Evolutionary conservation across 768 basidiomycete species (phyloP).

Genomic region (Leucocoprinus birnbaumii): DNA sequence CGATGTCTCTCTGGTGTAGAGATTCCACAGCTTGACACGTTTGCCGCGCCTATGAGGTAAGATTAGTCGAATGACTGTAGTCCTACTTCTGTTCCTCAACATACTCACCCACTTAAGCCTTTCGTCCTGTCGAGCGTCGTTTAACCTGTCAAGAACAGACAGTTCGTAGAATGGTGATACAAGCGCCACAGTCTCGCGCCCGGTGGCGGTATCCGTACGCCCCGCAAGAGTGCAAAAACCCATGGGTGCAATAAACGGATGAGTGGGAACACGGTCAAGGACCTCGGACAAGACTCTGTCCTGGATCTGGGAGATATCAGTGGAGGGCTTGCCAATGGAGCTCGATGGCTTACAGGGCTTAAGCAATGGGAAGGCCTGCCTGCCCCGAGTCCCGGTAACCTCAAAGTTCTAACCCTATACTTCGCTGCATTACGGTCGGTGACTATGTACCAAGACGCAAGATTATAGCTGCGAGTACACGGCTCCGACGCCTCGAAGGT

Average conservation of each 20-base stretch:
- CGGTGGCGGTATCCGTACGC: not conserved
- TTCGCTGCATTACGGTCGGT: too few species aligned
- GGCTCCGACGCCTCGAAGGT: too few species aligned
- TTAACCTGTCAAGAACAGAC: not conserved
- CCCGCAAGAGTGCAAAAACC: not conserved
- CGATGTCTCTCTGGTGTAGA: not conserved
- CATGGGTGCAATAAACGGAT: too few species aligned
- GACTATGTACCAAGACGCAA: too few species aligned
- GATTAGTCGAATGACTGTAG: too few species aligned
- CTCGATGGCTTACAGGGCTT: too few species aligned
- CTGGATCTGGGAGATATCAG: not conserved
- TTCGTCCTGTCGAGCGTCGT: not conserved
- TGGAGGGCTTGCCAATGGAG: too few species aligned
- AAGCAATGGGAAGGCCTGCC: too few species aligned
- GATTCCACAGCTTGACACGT: not conserved
- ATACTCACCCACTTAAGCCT: conserved; percentile 3
- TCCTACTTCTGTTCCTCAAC: too few species aligned
- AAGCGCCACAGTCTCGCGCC: not conserved
- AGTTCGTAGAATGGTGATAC: not conserved
- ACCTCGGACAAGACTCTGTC: not conserved
- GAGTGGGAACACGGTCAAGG: too few species aligned
- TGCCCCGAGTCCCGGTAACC: not conserved
- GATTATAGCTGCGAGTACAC: too few species aligned
- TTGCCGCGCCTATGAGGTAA: not conserved
- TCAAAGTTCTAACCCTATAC: not conserved